Conservation (phyloP, 768 basidiomycete species). For the Infundibulicybe gibba region DNA sequence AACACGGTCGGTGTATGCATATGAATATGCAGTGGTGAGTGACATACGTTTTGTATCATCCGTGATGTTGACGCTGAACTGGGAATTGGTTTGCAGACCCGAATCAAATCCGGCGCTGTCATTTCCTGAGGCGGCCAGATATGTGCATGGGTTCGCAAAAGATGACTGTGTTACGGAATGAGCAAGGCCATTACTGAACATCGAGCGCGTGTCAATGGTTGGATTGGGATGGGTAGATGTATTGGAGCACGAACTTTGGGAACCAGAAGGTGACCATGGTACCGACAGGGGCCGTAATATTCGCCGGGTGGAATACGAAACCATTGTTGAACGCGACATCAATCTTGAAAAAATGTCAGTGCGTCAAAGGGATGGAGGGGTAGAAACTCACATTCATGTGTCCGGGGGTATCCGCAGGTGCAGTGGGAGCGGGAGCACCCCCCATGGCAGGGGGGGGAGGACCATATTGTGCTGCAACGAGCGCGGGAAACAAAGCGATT, state of each 20-base stretch:
- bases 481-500: constrained; percentile 24
- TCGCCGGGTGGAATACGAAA: constrained; percentile 40
- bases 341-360: constrained; percentile 25
- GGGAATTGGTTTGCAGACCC: constrained; percentile 31
- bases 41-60: constrained; percentile 43
- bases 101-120: constrained; percentile 50
- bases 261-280: constrained; percentile 53
- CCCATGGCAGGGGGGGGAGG: constrained; percentile 13
- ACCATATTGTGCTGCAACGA: constrained; percentile 33
- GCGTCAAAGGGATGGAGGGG: background rate
- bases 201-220: background rate
- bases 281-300: constrained; percentile 46
- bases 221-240: constrained; percentile 21
- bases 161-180: constrained; percentile 59
- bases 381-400: constrained; percentile 30
- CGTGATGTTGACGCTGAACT: constrained; percentile 46
- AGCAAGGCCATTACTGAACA: constrained; percentile 13
- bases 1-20: constrained; percentile 1
- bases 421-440: constrained; percentile 30
- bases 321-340: constrained; percentile 34
- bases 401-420: constrained; percentile 29
- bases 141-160: constrained; percentile 49
- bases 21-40: background rate
- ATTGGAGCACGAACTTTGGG: constrained; percentile 32
- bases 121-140: constrained; percentile 34